Evolutionary conservation across 2,329 filamentous ascomycete genomes (phyloP).

Genomic region (Penicillium rolfsii): DNA sequence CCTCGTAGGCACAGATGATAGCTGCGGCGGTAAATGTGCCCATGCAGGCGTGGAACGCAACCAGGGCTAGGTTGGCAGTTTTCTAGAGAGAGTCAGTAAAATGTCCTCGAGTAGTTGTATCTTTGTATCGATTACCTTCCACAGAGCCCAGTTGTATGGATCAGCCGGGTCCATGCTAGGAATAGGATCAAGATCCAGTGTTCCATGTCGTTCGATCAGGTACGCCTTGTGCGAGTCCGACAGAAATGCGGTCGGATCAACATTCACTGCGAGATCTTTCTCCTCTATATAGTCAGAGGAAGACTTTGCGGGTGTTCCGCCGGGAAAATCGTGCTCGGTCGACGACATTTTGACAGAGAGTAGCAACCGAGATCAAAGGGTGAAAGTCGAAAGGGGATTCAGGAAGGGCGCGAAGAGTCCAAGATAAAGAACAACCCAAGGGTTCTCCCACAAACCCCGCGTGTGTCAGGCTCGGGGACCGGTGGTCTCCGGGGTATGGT

Average conservation of each 20-base stretch:
- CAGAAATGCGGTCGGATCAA: conserved; percentile 18
- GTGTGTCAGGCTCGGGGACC: background rate
- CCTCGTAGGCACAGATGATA: conserved; percentile 59
- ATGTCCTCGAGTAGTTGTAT: background rate
- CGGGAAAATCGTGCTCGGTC: background rate
- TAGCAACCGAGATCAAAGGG: background rate
- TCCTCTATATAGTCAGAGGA: conserved; percentile 22
- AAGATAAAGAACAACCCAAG: conserved; percentile 5
- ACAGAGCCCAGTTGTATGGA: conserved; percentile 59
- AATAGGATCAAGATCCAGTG: conserved; percentile 57
- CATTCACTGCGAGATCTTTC: conserved; percentile 14
- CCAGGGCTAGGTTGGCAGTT: conserved; percentile 55
- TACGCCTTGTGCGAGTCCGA: conserved; percentile 46
- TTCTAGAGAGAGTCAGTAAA: conserved; percentile 46
- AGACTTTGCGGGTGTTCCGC: conserved; percentile 9
- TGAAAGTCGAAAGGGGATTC: background rate
- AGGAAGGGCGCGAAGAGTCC: background rate
- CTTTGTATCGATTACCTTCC: conserved; percentile 46
- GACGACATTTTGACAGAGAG: conserved; percentile 10
- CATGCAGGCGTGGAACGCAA: conserved; percentile 63
- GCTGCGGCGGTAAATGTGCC: conserved; percentile 58
- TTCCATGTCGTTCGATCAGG: conserved; percentile 57
- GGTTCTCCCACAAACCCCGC: conserved; percentile 10
- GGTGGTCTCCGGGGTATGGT: conserved; percentile 5
- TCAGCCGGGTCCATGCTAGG: conserved; percentile 55